Percentiles rank a stretch among this genome's conserved stretches.
Conservation (phyloP, 2,329 filamentous ascomycete genomes). For the Aphanocladium album region DNA sequence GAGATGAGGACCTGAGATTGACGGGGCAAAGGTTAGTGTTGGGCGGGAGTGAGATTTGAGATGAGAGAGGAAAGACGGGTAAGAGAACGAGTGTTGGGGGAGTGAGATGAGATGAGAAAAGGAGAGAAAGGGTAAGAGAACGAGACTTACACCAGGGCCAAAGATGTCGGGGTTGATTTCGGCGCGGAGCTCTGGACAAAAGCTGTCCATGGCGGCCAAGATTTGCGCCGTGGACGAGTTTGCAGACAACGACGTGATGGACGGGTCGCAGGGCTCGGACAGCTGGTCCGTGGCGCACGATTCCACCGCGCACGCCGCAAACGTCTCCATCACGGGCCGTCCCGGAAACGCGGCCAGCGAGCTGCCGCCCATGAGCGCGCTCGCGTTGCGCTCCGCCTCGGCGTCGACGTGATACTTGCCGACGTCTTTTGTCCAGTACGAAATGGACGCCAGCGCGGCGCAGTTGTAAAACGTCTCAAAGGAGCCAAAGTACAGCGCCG, state of each 20-base stretch:
- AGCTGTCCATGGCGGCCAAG: slow-evolving; percentile 30
- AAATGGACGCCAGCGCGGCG: slow-evolving; percentile 30
- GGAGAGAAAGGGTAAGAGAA: neutral
- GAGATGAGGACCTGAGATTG: slow-evolving; percentile 33
- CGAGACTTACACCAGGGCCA: slow-evolving; percentile 30
- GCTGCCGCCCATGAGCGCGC: slow-evolving; percentile 29
- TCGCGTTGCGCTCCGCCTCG: slow-evolving; percentile 33
- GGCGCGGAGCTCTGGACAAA: slow-evolving; percentile 31
- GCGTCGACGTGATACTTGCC: slow-evolving; percentile 25
- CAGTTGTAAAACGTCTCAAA: slow-evolving; percentile 37
- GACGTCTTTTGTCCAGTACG: slow-evolving; percentile 28
- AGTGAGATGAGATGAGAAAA: too few relatives aligned
- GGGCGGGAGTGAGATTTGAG: too few relatives aligned
- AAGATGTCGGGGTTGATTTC: slow-evolving; percentile 37
- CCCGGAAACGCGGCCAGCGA: slow-evolving; percentile 28
- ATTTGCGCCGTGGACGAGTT: slow-evolving; percentile 25
- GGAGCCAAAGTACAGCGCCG: slow-evolving; percentile 27
- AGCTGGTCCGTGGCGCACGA: slow-evolving; percentile 31
- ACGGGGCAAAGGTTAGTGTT: too few relatives aligned
- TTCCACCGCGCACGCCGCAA: slow-evolving; percentile 31
- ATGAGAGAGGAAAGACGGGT: too few relatives aligned
- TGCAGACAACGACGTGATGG: slow-evolving; percentile 23
- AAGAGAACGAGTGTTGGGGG: too few relatives aligned
- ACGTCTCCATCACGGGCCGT: slow-evolving; percentile 25
- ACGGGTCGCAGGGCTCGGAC: slow-evolving; percentile 25